A percentile compares a stretch with the other conserved stretches of the same genome.
Evolutionary conservation across 2,329 filamentous ascomycete species (phyloP).

Genomic region (Amphichorda felina): DNA sequence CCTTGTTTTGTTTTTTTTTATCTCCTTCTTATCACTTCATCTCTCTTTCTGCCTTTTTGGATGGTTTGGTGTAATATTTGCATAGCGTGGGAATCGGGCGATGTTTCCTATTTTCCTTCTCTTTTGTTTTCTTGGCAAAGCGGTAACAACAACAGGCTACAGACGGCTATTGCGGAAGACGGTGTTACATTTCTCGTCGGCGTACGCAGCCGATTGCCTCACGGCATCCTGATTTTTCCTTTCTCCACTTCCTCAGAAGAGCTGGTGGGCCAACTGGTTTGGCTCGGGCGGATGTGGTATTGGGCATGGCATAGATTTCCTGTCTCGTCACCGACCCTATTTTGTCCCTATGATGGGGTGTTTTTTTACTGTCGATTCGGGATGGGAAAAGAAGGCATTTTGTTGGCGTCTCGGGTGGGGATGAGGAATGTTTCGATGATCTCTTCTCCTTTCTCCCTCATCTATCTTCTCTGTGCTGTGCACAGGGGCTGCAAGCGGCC

Average conservation of each 20-base stretch:
- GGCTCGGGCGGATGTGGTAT: slow-evolving; percentile 1
- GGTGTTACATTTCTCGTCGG: slow-evolving; percentile 12
- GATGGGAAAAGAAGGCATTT: background rate
- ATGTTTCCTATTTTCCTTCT: slow-evolving; percentile 5
- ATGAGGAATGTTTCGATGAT: background rate
- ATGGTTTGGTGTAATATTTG: slow-evolving; percentile 6
- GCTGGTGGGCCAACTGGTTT: slow-evolving; percentile 6
- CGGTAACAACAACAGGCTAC: background rate
- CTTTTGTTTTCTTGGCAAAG: background rate
- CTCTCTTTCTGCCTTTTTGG: slow-evolving; percentile 7
- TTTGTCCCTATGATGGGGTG: background rate
- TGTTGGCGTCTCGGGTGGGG: background rate
- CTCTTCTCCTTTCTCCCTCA: slow-evolving; percentile 1
- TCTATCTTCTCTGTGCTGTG: background rate
- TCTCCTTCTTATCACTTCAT: no score
- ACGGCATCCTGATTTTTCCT: slow-evolving; percentile 11
- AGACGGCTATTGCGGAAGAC: background rate
- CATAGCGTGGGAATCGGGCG: slow-evolving; percentile 11
- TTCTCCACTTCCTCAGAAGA: slow-evolving; percentile 3
- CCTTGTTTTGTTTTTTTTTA: slow-evolving; percentile 8
- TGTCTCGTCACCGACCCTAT: background rate
- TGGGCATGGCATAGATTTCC: slow-evolving; percentile 1
- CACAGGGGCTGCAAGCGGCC: background rate
- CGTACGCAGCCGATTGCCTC: slow-evolving; percentile 12
- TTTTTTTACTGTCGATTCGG: background rate